phyloP scores from a whole-genome alignment of 306 rosid species.

The Gastrolobium villosum region DNA sequence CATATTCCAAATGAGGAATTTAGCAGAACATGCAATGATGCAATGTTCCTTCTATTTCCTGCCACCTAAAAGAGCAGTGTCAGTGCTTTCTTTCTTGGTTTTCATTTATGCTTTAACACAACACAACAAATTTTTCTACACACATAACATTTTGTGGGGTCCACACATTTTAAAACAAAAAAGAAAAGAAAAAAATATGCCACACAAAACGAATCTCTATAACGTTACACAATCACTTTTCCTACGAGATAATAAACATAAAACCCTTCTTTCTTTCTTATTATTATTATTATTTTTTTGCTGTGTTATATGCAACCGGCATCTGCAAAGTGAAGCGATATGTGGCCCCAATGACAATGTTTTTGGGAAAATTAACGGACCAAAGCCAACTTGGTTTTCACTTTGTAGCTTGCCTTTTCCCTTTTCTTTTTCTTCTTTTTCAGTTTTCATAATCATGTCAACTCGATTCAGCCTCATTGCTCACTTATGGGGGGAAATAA shows the following conservation, averaged over 20 bases:
- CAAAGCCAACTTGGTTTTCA: slow-evolving; percentile 11
- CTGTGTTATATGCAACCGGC: not conserved
- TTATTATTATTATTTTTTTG: not conserved
- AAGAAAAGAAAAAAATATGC: too few species aligned
- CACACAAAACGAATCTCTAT: too few species aligned
- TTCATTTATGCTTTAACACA: too few species aligned
- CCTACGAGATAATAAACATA: too few species aligned
- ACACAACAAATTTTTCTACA: too few species aligned
- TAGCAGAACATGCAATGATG: slow-evolving; percentile 13
- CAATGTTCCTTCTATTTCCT: slow-evolving; percentile 34
- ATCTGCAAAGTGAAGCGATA: slow-evolving; percentile 5
- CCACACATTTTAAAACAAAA: too few species aligned
- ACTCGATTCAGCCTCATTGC: not conserved
- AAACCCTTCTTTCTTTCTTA: too few species aligned
- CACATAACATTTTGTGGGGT: too few species aligned
- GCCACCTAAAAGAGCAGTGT: not conserved
- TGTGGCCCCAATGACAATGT: slow-evolving; percentile 29
- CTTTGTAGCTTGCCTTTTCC: not conserved
- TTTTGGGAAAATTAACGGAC: slow-evolving; percentile 18
- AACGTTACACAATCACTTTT: too few species aligned
- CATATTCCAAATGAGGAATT: slow-evolving; percentile 36
- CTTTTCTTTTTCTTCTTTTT: too few species aligned
- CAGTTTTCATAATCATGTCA: not conserved
- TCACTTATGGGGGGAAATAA: slow-evolving; percentile 4
- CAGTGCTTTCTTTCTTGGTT: slow-evolving; percentile 34